Evolutionary conservation across 192 early-diverging fungal genomes (phyloP), one percentile per base, ranked within the genome.

Genomic region (Chytriomyces sp.): DNA sequence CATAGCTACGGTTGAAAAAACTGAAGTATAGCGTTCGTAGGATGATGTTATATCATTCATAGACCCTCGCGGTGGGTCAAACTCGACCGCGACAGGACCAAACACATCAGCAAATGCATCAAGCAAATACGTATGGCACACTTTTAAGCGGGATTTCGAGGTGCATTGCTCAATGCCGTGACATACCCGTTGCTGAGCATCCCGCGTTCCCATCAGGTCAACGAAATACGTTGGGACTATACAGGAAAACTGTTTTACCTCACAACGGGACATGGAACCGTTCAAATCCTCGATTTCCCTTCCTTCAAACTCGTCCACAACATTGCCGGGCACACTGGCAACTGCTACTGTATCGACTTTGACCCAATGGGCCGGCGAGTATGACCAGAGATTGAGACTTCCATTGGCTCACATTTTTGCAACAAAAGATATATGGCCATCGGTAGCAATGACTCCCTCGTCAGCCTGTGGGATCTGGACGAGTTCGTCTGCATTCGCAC

Each of bases 401-500:
- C n/a, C n/a, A n/a, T n/a, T n/a, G n/a, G n/a, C n/a, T n/a, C n/a
- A n/a, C n/a, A n/a, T n/a, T n/a, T n/a, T n/a, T n/a, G n/a, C n/a
- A n/a, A n/a, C n/a, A n/a, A n/a, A n/a, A n/a, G 88, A 80, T 94
- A 93, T 75, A 76, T 94, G 59, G 92, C 92, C 2, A 88, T 90
- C 5, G 93, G 93, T 14, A 84, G 86, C 40, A 90, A 90, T 8
- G 93, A 94, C 76, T 88, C 92, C 10, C 44, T 91, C 2, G 88
- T 92, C 4, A 82, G 83, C 40, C 71, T 94, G 0, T 94, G 92
- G 92, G 93, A 94, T 77, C 33, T 90, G 36, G 85, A 89, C 6
- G 82, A 87, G 0, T 83, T 84, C 59, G 66, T 81, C 1, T 89
- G 91, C 69, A 40, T 92, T 28, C 78, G 90, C 14, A 86, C 91